Conservation (phyloP, 768 basidiomycete species). For the Suillus spraguei region DNA sequence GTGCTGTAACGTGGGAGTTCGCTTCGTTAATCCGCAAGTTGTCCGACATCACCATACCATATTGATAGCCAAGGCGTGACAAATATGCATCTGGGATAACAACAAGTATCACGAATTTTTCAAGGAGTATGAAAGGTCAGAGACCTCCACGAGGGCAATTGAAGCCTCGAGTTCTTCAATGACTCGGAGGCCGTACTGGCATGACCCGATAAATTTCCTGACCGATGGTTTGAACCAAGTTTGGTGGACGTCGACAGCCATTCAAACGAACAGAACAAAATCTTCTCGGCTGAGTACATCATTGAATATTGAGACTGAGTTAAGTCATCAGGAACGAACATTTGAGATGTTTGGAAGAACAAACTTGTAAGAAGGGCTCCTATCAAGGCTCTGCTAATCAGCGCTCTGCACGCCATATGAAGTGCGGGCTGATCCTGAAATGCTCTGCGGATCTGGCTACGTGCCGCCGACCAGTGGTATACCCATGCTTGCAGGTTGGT, state of each 20-base stretch:
- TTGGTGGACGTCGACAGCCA: neutral
- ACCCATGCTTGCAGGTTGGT: too few relatives aligned
- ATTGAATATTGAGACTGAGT: neutral
- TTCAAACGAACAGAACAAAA: neutral
- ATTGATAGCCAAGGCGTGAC: neutral
- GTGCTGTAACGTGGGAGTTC: neutral
- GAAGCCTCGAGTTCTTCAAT: neutral
- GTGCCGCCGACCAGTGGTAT: too few relatives aligned
- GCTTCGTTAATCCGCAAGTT: neutral
- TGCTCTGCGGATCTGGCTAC: neutral
- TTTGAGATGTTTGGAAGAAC: neutral
- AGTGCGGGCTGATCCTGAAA: neutral
- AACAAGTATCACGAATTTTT: neutral
- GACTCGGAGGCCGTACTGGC: neutral
- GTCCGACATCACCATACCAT: neutral
- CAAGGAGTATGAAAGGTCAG: neutral
- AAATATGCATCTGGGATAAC: neutral
- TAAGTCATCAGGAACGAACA: neutral
- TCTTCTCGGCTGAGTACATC: neutral
- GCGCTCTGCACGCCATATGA: neutral
- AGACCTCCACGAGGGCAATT: neutral
- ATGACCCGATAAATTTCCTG: neutral
- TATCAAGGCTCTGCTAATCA: neutral
- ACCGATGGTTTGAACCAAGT: neutral
- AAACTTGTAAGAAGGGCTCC: neutral